phyloP scores from a whole-genome alignment of 2,329 filamentous ascomycete species.

The Eutypa lata region DNA sequence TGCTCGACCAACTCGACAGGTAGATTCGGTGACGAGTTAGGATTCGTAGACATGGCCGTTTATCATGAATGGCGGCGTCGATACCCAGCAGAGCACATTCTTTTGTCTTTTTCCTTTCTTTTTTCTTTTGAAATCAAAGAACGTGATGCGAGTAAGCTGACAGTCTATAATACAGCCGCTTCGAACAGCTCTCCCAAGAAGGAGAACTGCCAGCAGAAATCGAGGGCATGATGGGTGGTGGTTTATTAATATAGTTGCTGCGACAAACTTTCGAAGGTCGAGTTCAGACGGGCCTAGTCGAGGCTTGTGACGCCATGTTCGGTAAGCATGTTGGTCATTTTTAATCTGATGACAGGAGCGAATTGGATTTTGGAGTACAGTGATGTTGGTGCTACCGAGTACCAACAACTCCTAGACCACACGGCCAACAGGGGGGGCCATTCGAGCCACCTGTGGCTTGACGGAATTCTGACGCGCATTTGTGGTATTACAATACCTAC shows the following conservation, averaged over 20 bases:
- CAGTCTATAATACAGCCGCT: too few species aligned
- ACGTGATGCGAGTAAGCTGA: too few species aligned
- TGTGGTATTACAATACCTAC: background rate
- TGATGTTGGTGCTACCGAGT: background rate
- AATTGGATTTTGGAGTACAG: background rate
- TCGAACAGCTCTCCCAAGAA: too few species aligned
- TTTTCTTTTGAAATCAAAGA: too few species aligned
- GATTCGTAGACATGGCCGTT: background rate
- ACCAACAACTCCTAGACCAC: background rate
- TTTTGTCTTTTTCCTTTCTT: too few species aligned
- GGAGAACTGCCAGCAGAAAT: too few species aligned
- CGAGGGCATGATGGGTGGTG: too few species aligned
- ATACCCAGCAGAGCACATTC: too few species aligned
- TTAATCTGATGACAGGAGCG: background rate
- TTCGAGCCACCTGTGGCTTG: background rate
- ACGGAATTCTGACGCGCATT: background rate
- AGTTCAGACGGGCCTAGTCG: background rate
- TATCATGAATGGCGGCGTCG: too few species aligned
- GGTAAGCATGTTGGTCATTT: background rate
- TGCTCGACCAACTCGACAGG: background rate
- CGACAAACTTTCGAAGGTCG: background rate
- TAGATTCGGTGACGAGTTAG: background rate
- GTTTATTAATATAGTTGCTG: background rate
- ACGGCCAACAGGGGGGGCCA: background rate
- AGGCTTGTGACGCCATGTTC: background rate